phyloP scores from a whole-genome alignment of 495 filamentous ascomycete species.

The Penicillium herquei region DNA sequence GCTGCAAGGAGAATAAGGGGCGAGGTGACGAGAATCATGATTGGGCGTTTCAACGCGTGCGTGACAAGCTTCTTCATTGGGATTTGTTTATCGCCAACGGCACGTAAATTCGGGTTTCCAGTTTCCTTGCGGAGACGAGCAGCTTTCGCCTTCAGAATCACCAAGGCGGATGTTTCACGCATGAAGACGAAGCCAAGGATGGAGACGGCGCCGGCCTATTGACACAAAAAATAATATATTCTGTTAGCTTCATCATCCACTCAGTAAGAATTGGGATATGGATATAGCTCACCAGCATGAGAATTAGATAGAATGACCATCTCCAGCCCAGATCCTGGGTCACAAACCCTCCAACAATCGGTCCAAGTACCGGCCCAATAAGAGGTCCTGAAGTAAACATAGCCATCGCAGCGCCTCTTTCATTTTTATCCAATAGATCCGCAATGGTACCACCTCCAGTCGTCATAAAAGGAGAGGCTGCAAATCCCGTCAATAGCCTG shows the following conservation, averaged over 20 bases:
- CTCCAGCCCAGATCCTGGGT: slow-evolving; percentile 22
- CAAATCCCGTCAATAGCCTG: slow-evolving; percentile 37
- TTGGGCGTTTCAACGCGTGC: slow-evolving; percentile 3
- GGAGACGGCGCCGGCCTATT: neutral
- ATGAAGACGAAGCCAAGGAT: neutral
- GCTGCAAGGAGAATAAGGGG: slow-evolving; percentile 59
- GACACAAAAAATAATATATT: neutral
- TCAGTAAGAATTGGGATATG: neutral
- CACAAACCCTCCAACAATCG: slow-evolving; percentile 38
- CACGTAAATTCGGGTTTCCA: neutral
- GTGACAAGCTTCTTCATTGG: slow-evolving; percentile 6
- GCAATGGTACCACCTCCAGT: slow-evolving; percentile 45
- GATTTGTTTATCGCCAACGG: neutral
- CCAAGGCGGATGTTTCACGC: slow-evolving; percentile 6
- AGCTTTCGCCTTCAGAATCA: slow-evolving; percentile 2
- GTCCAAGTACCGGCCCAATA: slow-evolving; percentile 24
- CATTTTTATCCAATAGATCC: slow-evolving; percentile 34
- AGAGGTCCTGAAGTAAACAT: slow-evolving; percentile 39
- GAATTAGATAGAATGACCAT: slow-evolving; percentile 2
- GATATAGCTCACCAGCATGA: slow-evolving; percentile 4
- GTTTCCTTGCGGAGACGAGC: neutral
- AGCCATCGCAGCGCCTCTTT: slow-evolving; percentile 10
- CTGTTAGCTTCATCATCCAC: neutral
- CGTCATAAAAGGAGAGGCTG: slow-evolving; percentile 37
- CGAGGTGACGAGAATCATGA: slow-evolving; percentile 41